phyloP scores from a whole-genome alignment of 805 yeast genomes.

The Sugiyamaella smithiae region DNA sequence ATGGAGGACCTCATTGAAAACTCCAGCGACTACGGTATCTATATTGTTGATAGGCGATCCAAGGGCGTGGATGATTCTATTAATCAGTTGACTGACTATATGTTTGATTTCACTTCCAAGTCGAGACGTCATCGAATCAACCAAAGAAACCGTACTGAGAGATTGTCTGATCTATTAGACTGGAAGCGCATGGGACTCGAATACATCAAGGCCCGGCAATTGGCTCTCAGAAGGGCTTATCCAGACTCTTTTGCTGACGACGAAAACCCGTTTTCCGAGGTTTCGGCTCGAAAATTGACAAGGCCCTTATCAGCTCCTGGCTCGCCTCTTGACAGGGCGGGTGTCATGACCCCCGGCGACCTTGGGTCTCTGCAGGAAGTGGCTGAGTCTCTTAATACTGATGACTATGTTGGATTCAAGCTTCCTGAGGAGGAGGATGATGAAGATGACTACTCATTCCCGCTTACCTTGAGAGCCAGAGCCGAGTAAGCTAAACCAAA shows the following conservation, averaged over 20 bases:
- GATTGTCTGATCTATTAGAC: slow-evolving; percentile 87
- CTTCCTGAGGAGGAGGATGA: slow-evolving; percentile 40
- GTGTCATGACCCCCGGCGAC: slow-evolving; percentile 96
- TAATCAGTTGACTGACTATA: slow-evolving; percentile 80
- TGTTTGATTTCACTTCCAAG: slow-evolving; percentile 85
- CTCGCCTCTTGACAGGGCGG: slow-evolving; percentile 74
- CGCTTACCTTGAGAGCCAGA: slow-evolving; percentile 24
- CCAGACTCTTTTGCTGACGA: slow-evolving; percentile 66
- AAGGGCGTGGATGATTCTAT: slow-evolving; percentile 91
- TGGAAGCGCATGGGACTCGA: slow-evolving; percentile 99
- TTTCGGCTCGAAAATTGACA: slow-evolving; percentile 54
- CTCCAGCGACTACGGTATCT: slow-evolving; percentile 93
- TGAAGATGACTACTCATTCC: slow-evolving; percentile 31
- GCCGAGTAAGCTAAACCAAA: no score
- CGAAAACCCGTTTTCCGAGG: slow-evolving; percentile 30
- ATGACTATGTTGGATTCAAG: slow-evolving; percentile 61
- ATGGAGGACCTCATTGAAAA: slow-evolving; percentile 97
- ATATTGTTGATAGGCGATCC: slow-evolving; percentile 91
- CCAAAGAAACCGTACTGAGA: slow-evolving; percentile 95
- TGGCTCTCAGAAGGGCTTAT: slow-evolving; percentile 89
- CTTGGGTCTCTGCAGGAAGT: slow-evolving; percentile 95
- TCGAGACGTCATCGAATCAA: slow-evolving; percentile 96
- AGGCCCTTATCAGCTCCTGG: slow-evolving; percentile 97
- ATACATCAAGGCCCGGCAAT: slow-evolving; percentile 89
- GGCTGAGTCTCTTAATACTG: slow-evolving; percentile 61